Evolutionary conservation across 495 filamentous ascomycete species (phyloP), one percentile per base, ranked within the genome.

Genomic region (Glutinoglossum americanum): DNA sequence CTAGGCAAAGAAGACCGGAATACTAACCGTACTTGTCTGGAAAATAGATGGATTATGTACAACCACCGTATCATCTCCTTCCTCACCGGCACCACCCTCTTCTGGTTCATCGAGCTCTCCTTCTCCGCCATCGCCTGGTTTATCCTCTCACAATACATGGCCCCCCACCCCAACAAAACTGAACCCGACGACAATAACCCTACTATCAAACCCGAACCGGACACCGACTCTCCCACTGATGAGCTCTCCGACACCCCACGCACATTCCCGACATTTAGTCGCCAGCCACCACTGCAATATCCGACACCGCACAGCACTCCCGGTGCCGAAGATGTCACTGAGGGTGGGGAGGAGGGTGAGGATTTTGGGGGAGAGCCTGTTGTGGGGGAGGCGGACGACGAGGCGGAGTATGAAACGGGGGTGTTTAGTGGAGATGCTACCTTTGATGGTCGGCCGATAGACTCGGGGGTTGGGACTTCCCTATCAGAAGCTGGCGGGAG

Each of bases 31-130:
- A 19, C 17, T 21, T 19, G n/a, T 55, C 41, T 11, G 37, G n/a
- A 45, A 21, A 11, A 32, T 37, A 76, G 83, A 58, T 89, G 85
- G 82, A 63, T 87, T 28, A 94, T 98, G 85, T 89, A 87, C 60
- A 77, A 83, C 25, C 81, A 87, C 69, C 79, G 81, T 37, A 59
- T 89, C 30, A 65, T 80, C 0, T 79, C 79, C 11, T 87, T 87
- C 60, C 41, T 84, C 0, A 60, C 84, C 1, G 83, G 83, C 56
- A 84, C 78, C 3, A 69, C 64, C 3, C 48, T 76, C 27, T 95
- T 96, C 67, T 96, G 88, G 89, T 66, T 65, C 9, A 70, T 76
- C 1, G 85, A 85, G 61, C 73, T 94, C 69, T 48, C 75, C 0
- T 80, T 80, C 32, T 72, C 78, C 59, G 67, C 71, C 6, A 0